Evolutionary conservation across 129 eudicot species (phyloP).

Genomic region (Mikania micrantha): DNA sequence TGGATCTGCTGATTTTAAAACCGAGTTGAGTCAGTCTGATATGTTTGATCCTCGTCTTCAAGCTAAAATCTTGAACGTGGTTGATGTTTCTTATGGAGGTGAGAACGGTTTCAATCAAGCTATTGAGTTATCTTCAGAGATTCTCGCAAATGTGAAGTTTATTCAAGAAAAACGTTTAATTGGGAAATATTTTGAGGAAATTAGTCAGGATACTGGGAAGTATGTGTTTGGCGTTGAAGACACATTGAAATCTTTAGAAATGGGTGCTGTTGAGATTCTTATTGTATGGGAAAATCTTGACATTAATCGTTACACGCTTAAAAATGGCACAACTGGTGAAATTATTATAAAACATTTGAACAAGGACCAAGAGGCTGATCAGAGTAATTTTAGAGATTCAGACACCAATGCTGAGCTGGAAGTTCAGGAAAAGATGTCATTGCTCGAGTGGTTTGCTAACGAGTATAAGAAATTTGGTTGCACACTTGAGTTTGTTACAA

Average conservation of each 20-base stretch:
- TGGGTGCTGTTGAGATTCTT: slow-evolving; percentile 40
- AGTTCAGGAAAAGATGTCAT: slow-evolving; percentile 28
- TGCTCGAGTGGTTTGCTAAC: slow-evolving; percentile 36
- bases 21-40: slow-evolving; percentile 42
- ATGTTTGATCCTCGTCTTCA: slow-evolving; percentile 41
- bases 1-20: slow-evolving; percentile 39
- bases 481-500: slow-evolving; percentile 3
- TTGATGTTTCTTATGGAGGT: slow-evolving; percentile 42
- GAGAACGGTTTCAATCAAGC: slow-evolving; percentile 23
- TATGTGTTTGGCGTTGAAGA: slow-evolving; percentile 29
- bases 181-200: slow-evolving; percentile 40
- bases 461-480: slow-evolving; percentile 19
- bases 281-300: slow-evolving; percentile 45
- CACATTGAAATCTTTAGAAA: slow-evolving; percentile 38
- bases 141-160: slow-evolving; percentile 38
- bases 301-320: slow-evolving; percentile 16
- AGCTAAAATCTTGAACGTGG: slow-evolving; percentile 36
- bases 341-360: slow-evolving; percentile 9
- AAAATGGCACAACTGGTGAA: slow-evolving; percentile 31
- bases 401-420: slow-evolving; percentile 30
- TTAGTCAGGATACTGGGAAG: slow-evolving; percentile 39
- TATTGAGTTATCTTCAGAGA: slow-evolving; percentile 34
- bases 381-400: slow-evolving; percentile 30
- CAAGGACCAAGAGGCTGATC: slow-evolving; percentile 29
- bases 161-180: slow-evolving; percentile 35